Base-by-base conservation (phyloP, 1,284 basidiomycete species). In the Rhodotorula sp. region DNA sequence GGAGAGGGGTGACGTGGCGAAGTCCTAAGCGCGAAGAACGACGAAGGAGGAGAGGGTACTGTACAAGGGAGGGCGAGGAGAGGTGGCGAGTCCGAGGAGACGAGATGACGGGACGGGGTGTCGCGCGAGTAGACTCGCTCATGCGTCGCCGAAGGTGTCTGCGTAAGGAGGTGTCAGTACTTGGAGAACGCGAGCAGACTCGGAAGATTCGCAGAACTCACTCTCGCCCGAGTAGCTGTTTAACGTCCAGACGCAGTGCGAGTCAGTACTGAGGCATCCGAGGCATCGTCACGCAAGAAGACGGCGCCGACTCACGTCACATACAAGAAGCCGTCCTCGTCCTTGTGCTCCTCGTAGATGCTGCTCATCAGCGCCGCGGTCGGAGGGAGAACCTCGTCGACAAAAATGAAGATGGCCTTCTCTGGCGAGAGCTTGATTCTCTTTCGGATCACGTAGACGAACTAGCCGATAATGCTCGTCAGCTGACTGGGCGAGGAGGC, bases 291-390 rank as follows among this genome's bases (percentile, higher is more conserved):
- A 55, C 15, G 8, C 4, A 20, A 40, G 20, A 13, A 34, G 28
- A 28, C 30, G 52, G 18, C 9, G 28, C 18, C 11, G 13, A 62
- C 60, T 31, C 28, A 68, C 52, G 63, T 63, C 28, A 75, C 62
- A 40, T 73, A 97, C 63, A 96, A 84, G 86, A 96, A 96, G 72
- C 92, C 91, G 80, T 96, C 93, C 80, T 96, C 94, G 77, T 96
- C 93, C 86, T 96, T 96, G 87, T 99, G 95, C 83, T 99, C 96
- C 82, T 99, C 96, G 80, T 99, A 99, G 79, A 99, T 98, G 61
- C 93, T 89, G 79, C 92, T 94, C 96, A 99, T 99, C 62, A 98
- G 85, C 10, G 96, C 95, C 28, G 95, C 95, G 3, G 96, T 98
- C 58, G 96, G 95, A 63, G 96, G 96, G 52, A 99, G 86, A 66